These are phyloP conservation scores for Mucor racemosus DNA, from an alignment of 371 early-diverging fungal genomes.

Conservation along the genomic window DNA sequence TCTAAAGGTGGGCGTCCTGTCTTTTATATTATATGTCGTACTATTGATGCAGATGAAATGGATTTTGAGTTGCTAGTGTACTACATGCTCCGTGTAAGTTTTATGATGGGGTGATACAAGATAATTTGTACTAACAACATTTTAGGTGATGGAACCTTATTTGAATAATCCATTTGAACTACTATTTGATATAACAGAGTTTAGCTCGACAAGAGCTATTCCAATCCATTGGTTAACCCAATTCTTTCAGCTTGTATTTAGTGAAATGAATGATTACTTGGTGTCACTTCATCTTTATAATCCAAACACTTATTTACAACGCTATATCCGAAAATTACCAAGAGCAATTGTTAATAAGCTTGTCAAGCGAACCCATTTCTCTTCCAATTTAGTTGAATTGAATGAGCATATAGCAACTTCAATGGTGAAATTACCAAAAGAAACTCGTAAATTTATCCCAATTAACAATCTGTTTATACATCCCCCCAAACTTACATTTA, in stretches of 20 bases:
- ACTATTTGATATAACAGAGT: slow-evolving; percentile 81
- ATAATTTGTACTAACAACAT: neutral
- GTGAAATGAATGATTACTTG: slow-evolving; percentile 59
- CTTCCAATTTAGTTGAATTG: slow-evolving; percentile 64
- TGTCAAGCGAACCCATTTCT: slow-evolving; percentile 68
- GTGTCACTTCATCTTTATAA: slow-evolving; percentile 73
- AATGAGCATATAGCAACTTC: slow-evolving; percentile 69
- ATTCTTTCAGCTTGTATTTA: slow-evolving; percentile 77
- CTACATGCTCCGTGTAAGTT: slow-evolving; percentile 69
- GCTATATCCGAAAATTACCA: slow-evolving; percentile 64
- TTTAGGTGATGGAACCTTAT: slow-evolving; percentile 62
- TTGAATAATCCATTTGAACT: slow-evolving; percentile 75
- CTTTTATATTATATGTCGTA: slow-evolving; percentile 80
- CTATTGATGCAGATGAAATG: slow-evolving; percentile 68
- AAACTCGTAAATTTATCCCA: slow-evolving; percentile 51
- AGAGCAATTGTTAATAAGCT: slow-evolving; percentile 62
- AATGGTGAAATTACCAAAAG: slow-evolving; percentile 78
- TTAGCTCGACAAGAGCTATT: slow-evolving; percentile 77
- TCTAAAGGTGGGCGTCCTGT: slow-evolving; percentile 82
- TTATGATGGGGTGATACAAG: neutral
- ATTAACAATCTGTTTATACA: too few species aligned
- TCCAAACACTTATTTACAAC: slow-evolving; percentile 72
- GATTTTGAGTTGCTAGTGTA: slow-evolving; percentile 85
- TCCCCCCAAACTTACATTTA: too few species aligned
- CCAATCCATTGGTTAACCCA: slow-evolving; percentile 75